These are phyloP conservation scores for Gossypium herbaceum DNA, from an alignment of 345 rosid species.

Conservation along the genomic window DNA sequence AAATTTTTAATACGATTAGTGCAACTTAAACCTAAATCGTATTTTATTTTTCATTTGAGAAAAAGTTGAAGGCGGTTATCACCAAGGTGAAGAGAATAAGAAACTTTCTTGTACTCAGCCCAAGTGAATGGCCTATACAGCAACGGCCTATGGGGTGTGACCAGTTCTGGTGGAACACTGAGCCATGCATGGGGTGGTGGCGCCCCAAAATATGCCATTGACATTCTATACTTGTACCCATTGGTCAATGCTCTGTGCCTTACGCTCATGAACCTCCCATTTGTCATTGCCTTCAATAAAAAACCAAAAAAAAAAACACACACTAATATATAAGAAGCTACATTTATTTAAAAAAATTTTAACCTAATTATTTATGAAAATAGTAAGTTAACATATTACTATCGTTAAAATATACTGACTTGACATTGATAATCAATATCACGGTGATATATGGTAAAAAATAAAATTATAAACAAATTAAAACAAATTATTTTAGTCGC, in stretches of 20 bases:
- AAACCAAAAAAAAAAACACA: too few relatives aligned
- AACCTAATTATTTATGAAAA: too few relatives aligned
- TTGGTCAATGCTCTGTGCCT: slow-evolving; percentile 63
- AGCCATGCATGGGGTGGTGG: slow-evolving; percentile 55
- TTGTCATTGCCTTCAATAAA: slow-evolving; percentile 60
- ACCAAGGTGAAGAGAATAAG: slow-evolving; percentile 59
- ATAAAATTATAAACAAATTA: too few relatives aligned
- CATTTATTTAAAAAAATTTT: too few relatives aligned
- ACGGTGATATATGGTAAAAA: too few relatives aligned
- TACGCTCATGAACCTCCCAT: slow-evolving; percentile 79
- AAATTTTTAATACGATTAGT: too few relatives aligned
- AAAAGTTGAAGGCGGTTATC: slow-evolving; percentile 62
- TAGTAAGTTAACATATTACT: too few relatives aligned
- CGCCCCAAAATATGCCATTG: slow-evolving; percentile 75
- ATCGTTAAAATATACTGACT: too few relatives aligned
- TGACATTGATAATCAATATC: rapidly evolving
- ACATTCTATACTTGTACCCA: slow-evolving; percentile 46
- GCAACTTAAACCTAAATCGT: rapidly evolving
- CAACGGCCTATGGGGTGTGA: slow-evolving; percentile 25
- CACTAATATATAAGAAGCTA: not conserved
- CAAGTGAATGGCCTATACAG: slow-evolving; percentile 78
- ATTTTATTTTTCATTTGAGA: slow-evolving; percentile 22
- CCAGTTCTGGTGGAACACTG: slow-evolving; percentile 36
- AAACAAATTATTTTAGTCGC: too few relatives aligned
- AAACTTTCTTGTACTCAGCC: slow-evolving; percentile 68